These are phyloP conservation scores for Prillingera fragicola DNA, from an alignment of 1,284 basidiomycete genomes.

Conservation along the genomic window DNA sequence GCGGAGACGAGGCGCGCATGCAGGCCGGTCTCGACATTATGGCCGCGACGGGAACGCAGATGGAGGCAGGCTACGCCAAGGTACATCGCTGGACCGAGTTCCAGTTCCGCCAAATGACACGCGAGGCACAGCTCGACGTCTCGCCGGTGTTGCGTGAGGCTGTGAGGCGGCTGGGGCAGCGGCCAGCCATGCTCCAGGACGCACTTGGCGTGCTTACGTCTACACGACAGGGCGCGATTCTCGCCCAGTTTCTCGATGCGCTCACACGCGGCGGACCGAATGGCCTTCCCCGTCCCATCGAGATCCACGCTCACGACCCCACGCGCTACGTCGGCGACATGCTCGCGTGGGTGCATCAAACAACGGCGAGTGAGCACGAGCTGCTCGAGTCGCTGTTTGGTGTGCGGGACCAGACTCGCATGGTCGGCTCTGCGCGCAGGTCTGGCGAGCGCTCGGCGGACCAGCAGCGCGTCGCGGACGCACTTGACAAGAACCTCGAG, in stretches of 20 bases:
- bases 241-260: conserved; percentile 75
- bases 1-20: conserved; percentile 74
- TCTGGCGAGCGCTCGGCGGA: conserved; percentile 32
- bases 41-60: conserved; percentile 67
- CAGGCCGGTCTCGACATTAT: conserved; percentile 85
- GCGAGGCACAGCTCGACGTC: conserved; percentile 75
- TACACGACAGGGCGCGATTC: conserved; percentile 72
- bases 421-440: conserved; percentile 61
- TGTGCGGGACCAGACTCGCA: conserved; percentile 64
- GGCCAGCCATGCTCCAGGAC: conserved; percentile 78
- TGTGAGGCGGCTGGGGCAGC: conserved; percentile 63
- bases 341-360: conserved; percentile 97
- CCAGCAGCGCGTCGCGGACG: conserved; percentile 69
- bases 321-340: conserved; percentile 95
- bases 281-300: conserved; percentile 85
- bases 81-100: conserved; percentile 78
- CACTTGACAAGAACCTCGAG: conserved; percentile 76
- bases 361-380: conserved; percentile 89
- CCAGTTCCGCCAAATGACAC: conserved; percentile 75
- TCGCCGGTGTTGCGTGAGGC: conserved; percentile 64
- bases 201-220: conserved; percentile 69
- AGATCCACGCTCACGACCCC: conserved; percentile 94
- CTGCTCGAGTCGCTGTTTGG: conserved; percentile 80
- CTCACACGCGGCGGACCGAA: conserved; percentile 83
- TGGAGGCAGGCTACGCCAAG: conserved; percentile 87